Base-by-base conservation (phyloP, 805 yeast genomes). In the Wickerhamiella alocasiicola region DNA sequence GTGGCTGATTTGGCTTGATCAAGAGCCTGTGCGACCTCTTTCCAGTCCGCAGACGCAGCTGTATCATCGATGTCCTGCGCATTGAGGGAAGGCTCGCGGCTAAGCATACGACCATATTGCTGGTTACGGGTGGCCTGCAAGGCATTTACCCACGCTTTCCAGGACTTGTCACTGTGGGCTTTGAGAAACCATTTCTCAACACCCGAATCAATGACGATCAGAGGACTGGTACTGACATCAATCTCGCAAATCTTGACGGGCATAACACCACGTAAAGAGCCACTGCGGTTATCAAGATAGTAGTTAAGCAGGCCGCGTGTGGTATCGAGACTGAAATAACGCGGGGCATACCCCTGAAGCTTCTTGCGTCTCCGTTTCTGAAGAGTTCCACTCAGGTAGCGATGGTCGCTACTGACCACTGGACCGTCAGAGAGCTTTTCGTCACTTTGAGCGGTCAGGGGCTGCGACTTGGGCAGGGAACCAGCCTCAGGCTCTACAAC, bases 111-210 rank as follows among this genome's bases (percentile, higher is more conserved):
- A 13, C 41, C 42, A 12, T 28, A 18, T 6, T 40, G 44, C 18
- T 36, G 37, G 13, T 23, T 21, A 24, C 56, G 37, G 15, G 54
- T 60, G 16, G 60, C 60, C 51, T 83, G 78, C 48, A 87, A 71
- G 2, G 94, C 94, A 39, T 75, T 69, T 11, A 80, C 72, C 98
- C 98, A 91, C 5, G 72, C 66, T 26, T 74, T 70, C 70, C 84
- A 91, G 48, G 81, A 87, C 5, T 68, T 65, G 9, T 61, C 59
- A 43, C 67, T 74, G 35, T 67, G 62, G 0, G 96, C 81, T 51
- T 81, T 82, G 45, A 88, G 65, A 28, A 74, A 76, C 97, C 97
- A 88, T 7, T 81, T 76, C 56, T 88, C 97, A 75, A 88, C 77
- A 2, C 97, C 97, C 0, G 96, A 84, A 57, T 91, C 96, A 44